phyloP scores from a whole-genome alignment of 371 early-diverging fungal species.

The Coemansia sp. region DNA sequence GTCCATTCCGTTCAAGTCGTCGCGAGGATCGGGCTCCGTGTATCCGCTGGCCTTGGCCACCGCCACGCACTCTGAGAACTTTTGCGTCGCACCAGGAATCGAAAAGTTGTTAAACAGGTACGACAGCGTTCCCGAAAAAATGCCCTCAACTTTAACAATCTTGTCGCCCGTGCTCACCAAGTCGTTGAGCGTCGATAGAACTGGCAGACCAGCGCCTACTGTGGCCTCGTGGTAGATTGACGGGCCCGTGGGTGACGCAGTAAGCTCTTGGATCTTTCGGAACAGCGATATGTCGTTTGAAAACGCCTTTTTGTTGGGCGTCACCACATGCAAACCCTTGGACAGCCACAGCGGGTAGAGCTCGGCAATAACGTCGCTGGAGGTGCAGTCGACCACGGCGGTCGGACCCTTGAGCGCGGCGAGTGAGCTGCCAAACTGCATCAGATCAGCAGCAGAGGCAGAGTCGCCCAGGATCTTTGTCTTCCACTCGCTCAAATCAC shows the following conservation, averaged over 20 bases:
- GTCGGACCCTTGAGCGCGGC: slow-evolving; percentile 51
- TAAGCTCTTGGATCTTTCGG: slow-evolving; percentile 64
- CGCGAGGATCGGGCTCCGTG: slow-evolving; percentile 98
- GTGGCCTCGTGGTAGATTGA: slow-evolving; percentile 89
- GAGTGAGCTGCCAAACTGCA: slow-evolving; percentile 26
- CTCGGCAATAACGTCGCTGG: slow-evolving; percentile 72
- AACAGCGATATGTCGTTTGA: slow-evolving; percentile 69
- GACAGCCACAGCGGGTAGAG: slow-evolving; percentile 81
- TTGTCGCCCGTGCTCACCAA: slow-evolving; percentile 90
- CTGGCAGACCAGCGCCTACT: slow-evolving; percentile 97
- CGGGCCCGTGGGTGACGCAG: slow-evolving; percentile 53
- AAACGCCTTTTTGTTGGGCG: slow-evolving; percentile 98
- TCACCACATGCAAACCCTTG: slow-evolving; percentile 82
- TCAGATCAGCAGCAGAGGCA: slow-evolving; percentile 38
- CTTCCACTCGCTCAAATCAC: slow-evolving; percentile 51
- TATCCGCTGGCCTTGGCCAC: slow-evolving; percentile 91
- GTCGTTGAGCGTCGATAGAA: slow-evolving; percentile 86
- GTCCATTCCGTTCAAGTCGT: slow-evolving; percentile 97
- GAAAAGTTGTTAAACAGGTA: slow-evolving; percentile 96
- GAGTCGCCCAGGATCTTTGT: slow-evolving; percentile 23
- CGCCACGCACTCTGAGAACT: slow-evolving; percentile 85
- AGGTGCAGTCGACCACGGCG: slow-evolving; percentile 90
- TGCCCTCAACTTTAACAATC: slow-evolving; percentile 89
- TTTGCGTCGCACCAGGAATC: slow-evolving; percentile 55
- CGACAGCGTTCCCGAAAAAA: slow-evolving; percentile 93